These are phyloP conservation scores for Micromonas commoda DNA, from an alignment of 139 green algal genomes.

Conservation along the genomic window DNA sequence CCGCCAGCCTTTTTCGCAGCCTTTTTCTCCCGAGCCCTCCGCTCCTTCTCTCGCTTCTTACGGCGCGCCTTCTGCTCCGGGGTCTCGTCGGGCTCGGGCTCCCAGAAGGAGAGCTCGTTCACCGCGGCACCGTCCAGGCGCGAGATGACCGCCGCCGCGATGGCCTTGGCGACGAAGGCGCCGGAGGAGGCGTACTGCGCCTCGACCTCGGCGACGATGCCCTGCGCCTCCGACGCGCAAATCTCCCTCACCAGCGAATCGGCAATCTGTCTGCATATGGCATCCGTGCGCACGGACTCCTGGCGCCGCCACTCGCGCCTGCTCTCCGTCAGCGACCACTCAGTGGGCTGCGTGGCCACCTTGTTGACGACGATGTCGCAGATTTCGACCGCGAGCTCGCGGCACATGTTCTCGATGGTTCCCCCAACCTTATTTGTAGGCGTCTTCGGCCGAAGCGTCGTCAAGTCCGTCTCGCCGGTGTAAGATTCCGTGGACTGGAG, in stretches of 20 bases:
- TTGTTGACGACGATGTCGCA: not conserved
- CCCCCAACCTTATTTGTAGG: not conserved
- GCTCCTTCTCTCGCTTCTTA: not conserved
- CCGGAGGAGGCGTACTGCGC: not conserved
- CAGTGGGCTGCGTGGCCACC: not conserved
- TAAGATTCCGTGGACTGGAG: too few relatives aligned
- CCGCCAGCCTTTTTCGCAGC: too few relatives aligned
- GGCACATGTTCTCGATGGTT: not conserved
- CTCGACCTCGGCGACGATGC: not conserved
- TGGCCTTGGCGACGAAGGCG: not conserved
- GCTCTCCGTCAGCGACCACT: not conserved
- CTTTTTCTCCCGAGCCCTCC: too few relatives aligned
- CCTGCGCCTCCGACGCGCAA: not conserved
- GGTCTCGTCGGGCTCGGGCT: not conserved
- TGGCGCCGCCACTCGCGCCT: not conserved
- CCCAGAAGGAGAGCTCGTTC: too few relatives aligned
- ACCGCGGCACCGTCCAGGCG: not conserved
- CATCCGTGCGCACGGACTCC: not conserved
- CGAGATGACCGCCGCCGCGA: not conserved
- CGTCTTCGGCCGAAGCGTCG: not conserved
- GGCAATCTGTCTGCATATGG: not conserved
- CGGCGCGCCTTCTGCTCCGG: not conserved
- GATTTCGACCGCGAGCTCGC: not conserved
- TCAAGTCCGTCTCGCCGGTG: too few relatives aligned
- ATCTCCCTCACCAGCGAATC: not conserved